A percentile compares a stretch with the other conserved stretches of the same genome.
Conservation (phyloP, 768 basidiomycete species). For the Amanita thiersii region DNA sequence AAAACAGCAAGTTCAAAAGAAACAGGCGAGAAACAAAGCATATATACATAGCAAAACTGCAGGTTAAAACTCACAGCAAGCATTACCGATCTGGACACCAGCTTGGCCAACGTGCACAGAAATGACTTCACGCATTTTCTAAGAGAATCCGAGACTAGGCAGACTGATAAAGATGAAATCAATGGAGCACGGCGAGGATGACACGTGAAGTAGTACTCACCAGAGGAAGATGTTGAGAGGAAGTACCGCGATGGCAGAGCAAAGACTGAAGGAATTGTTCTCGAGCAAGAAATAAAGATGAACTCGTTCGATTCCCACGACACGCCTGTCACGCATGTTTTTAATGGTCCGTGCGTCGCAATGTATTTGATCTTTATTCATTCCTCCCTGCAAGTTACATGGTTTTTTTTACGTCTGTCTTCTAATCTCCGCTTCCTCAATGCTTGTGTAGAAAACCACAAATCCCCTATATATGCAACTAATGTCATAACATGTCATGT, state of each 20-base stretch:
- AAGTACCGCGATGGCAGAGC: constrained; percentile 36
- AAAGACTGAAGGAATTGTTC: constrained; percentile 31
- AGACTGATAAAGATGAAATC: background rate
- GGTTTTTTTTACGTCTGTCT: constrained; percentile 1
- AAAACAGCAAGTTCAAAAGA: constrained; percentile 24
- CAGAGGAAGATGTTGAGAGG: constrained; percentile 16
- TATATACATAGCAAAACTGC: constrained; percentile 12
- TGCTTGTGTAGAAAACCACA: no score
- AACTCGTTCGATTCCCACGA: constrained; percentile 32
- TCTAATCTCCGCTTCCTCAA: no score
- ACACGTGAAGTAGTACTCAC: constrained; percentile 21
- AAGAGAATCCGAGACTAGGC: constrained; percentile 3
- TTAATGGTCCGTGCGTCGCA: constrained; percentile 35
- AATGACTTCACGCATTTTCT: constrained; percentile 90
- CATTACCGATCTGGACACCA: constrained; percentile 96
- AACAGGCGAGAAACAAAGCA: constrained; percentile 13
- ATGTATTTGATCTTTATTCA: no score
- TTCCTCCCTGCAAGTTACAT: no score
- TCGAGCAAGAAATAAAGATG: constrained; percentile 34
- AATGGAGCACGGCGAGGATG: background rate
- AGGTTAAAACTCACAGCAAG: constrained; percentile 75
- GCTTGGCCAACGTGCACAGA: constrained; percentile 99
- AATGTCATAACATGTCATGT: no score
- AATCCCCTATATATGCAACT: no score
- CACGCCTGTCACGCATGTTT: constrained; percentile 20